Evolutionary conservation across 768 basidiomycete species (phyloP).

Genomic region (Pulveroboletus sp.): DNA sequence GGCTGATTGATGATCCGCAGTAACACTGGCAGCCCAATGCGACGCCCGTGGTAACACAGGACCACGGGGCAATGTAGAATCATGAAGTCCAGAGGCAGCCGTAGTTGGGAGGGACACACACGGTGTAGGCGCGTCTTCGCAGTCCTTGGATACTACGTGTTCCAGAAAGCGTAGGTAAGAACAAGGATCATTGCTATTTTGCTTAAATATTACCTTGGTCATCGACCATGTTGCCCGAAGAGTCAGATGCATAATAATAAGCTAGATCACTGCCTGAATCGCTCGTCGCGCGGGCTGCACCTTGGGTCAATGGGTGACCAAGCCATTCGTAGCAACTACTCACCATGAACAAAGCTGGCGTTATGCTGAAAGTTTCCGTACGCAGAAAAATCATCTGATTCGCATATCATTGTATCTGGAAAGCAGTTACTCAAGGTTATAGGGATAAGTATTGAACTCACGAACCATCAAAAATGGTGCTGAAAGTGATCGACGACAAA

Average conservation of each 20-base stretch:
- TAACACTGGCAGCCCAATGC: too few relatives aligned
- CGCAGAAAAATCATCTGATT: neutral
- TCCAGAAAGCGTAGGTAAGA: neutral
- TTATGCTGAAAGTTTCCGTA: neutral
- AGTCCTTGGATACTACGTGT: neutral
- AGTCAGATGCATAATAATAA: neutral
- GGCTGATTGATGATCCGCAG: neutral
- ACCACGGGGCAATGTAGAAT: neutral
- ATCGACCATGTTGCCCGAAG: neutral
- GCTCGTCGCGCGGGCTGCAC: neutral
- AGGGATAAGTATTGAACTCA: too few relatives aligned
- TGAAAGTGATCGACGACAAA: neutral
- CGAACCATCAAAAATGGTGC: neutral
- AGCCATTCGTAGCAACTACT: neutral
- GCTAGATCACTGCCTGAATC: neutral
- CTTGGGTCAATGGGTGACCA: neutral
- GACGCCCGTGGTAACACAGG: neutral
- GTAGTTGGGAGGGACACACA: neutral
- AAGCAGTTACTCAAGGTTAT: too few relatives aligned
- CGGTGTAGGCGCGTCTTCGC: neutral
- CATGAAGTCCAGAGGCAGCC: neutral
- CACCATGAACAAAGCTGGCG: neutral
- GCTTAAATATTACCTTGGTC: neutral
- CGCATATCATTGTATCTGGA: neutral
- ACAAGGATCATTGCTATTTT: too few relatives aligned